These are phyloP conservation scores for Neonectria coccinea DNA, from an alignment of 2,329 filamentous ascomycete species.

Conservation along the genomic window DNA sequence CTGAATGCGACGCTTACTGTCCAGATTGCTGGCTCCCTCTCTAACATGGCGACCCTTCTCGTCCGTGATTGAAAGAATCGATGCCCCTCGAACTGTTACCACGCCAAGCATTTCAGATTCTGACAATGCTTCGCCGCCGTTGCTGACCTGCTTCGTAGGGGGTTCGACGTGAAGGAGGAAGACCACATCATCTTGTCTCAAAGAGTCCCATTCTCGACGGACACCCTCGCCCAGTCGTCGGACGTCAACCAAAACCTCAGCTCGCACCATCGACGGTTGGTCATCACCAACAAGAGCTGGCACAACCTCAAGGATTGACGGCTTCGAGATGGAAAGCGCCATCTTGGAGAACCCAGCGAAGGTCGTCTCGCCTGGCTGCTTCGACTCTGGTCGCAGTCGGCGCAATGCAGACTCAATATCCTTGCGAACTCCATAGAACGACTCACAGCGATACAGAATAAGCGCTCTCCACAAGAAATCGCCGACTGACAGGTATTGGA, in stretches of 20 bases:
- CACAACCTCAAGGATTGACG: constrained; percentile 86
- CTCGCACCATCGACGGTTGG: constrained; percentile 84
- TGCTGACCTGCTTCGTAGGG: constrained; percentile 62
- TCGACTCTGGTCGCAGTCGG: constrained; percentile 77
- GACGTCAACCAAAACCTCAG: constrained; percentile 87
- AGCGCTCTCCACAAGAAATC: constrained; percentile 98
- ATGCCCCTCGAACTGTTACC: constrained; percentile 80
- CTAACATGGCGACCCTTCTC: constrained; percentile 82
- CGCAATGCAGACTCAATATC: constrained; percentile 88
- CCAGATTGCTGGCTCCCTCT: constrained; percentile 69
- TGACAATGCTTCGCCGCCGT: constrained; percentile 59
- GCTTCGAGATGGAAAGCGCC: constrained; percentile 87
- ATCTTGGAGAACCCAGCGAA: constrained; percentile 92
- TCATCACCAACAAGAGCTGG: constrained; percentile 86
- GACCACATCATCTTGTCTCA: constrained; percentile 88
- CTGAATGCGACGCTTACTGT: constrained; percentile 78
- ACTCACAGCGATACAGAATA: constrained; percentile 87
- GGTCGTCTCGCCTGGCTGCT: constrained; percentile 71
- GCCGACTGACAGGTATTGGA: constrained; percentile 94
- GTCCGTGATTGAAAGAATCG: constrained; percentile 87
- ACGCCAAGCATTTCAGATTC: constrained; percentile 75
- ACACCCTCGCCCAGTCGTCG: constrained; percentile 80
- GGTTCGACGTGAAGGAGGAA: constrained; percentile 85
- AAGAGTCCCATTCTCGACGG: constrained; percentile 87
- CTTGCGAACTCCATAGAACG: constrained; percentile 93